Evolutionary conservation across 192 early-diverging fungal genomes (phyloP), one percentile per base, ranked within the genome.

Genomic region (Coemansia sp.): DNA sequence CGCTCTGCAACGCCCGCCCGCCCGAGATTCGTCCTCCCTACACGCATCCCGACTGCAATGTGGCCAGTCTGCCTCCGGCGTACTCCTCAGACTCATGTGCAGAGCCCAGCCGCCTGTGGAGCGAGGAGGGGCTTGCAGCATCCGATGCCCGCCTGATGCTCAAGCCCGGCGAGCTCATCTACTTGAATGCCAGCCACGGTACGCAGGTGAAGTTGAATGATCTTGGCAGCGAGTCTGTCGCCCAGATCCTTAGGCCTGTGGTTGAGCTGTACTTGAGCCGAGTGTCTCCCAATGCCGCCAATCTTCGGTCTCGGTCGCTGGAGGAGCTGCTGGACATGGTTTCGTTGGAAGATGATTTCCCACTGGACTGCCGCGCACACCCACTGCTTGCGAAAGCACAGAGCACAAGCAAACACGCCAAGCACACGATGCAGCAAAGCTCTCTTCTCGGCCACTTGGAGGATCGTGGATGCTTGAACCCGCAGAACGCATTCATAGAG

Each of bases 401-500:
- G 53, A 40, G 31, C n/a, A 8, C 20, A 21, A 43, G 48, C 48
- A 28, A 25, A 49, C 9, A 8, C n/a, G 68, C 66, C 30, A 40
- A 42, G 4, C 64, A 90, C 57, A 71, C 67, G 16, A 18, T 72
- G 31, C 88, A 90, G 67, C 88, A 93, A 64, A 84, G 91, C n/a
- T 96, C 94, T 16, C 71, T 96, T 10, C 26, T 95, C 4, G 93
- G 91, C 12, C 90, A 95, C 58, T 81, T 96, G 80, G 77, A 85
- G 23, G 64, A 75, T 21, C 64, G 76, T 8, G 80, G 83, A 2
- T 82, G 92, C 75, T 70, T 94, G 58, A 72, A 84, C 35, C 70
- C 77, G 15, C 67, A 72, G 0, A 25, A 85, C 25, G 86, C 84
- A 12, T 94, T 87, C 72, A 68, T 91, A 21, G 94, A 96, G 74